Evolutionary conservation across 1,284 basidiomycete genomes (phyloP), one percentile per base, ranked within the genome.

Genomic region (Leucoagaricus sp.): DNA sequence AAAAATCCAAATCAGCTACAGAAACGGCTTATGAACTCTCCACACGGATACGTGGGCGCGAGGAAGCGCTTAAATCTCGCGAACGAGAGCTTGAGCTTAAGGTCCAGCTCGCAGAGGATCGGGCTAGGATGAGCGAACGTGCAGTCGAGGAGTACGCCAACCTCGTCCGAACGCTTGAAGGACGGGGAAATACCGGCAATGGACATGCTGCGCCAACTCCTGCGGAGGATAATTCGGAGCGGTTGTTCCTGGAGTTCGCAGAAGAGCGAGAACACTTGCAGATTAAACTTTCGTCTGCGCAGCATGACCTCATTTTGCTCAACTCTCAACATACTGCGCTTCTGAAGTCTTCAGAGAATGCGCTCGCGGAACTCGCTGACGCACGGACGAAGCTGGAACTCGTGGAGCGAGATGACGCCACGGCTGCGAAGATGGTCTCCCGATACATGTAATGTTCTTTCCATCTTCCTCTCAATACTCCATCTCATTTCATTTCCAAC

Each of bases 351-450:
- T 68, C 75, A 0, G 73, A 78, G 21, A 67, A 76, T 3, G 75
- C 82, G 44, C 77, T 77, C 15, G 61, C 63, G 0, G 73, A 79
- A 52, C 69, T 88, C 10, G 78, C 81, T 0, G 67, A 75, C 28
- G 69, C 78, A 0, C 76, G 79, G 49, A 70, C 75, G 1, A 84
- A 87, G 60, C 72, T 91, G n/a, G 82, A 89, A 55, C 78, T 76
- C 60, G 75, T 83, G 41, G 73, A 78, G 58, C 70, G 85, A n/a
- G 89, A 94, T 59, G 91, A 94, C 60, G 82, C 79, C 12, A 83
- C 86, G 1, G 91, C 93, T 1, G 86, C 89, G 10, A 90, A 87
- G 65, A 92, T 94, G 79, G 92, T 94, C 28, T 87, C 92, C 53
- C 82, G 91, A 47, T 95, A 95, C 70, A 95, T 94, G 93, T 91